A percentile compares a stretch with the other conserved stretches of the same genome.
phyloP scores from a whole-genome alignment of 192 early-diverging fungal species.

The Podila verticillata region DNA sequence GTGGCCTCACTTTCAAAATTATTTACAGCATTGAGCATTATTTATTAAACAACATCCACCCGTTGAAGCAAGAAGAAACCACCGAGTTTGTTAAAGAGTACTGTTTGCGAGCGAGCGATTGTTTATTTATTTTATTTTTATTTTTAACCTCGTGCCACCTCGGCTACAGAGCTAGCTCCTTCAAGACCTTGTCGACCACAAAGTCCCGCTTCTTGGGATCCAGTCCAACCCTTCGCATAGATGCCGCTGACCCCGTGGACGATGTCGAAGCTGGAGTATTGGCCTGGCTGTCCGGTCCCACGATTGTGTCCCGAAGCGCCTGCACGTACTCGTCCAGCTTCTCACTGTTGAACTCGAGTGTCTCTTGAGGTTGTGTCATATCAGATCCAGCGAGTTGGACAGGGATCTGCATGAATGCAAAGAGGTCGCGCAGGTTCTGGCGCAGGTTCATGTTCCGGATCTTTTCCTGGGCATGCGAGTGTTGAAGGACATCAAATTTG shows the following conservation, averaged over 20 bases:
- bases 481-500: conserved; percentile 30
- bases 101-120: too few species aligned
- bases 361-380: neutral
- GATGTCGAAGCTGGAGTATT: neutral
- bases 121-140: neutral
- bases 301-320: conserved; percentile 22
- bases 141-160: neutral
- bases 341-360: conserved; percentile 15
- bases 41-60: too few species aligned
- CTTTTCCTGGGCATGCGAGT: conserved; percentile 28
- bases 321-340: conserved; percentile 46
- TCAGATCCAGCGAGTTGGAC: neutral
- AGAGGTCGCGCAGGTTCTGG: conserved; percentile 28
- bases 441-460: conserved; percentile 28
- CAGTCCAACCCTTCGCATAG: neutral
- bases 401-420: conserved; percentile 33
- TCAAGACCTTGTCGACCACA: conserved; percentile 34
- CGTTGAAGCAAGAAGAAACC: too few species aligned
- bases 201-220: conserved; percentile 26
- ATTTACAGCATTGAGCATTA: too few species aligned
- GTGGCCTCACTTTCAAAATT: too few species aligned
- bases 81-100: too few species aligned
- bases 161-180: conserved; percentile 8
- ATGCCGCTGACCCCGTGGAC: neutral
- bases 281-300: conserved; percentile 15